Conservation (phyloP, 495 filamentous ascomycete genomes). For the Tuber indicum region DNA sequence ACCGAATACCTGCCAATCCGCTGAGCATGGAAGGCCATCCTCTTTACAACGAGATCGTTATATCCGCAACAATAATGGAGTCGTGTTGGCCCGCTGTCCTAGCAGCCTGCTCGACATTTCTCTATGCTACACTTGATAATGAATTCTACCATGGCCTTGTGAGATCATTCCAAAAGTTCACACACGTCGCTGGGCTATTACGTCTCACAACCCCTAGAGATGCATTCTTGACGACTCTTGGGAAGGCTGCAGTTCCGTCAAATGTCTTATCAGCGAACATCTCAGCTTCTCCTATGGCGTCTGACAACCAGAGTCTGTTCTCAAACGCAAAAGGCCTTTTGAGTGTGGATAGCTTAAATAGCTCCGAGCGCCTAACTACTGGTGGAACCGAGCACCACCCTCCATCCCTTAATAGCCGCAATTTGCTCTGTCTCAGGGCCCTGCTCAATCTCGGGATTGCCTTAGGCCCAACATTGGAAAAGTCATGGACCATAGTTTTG, state of each 20-base stretch:
- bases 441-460: conserved; percentile 92
- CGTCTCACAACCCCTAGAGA: conserved; percentile 78
- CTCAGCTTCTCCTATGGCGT: conserved; percentile 38
- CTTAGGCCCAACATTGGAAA: conserved; percentile 75
- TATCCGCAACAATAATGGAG: conserved; percentile 74
- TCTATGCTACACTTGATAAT: conserved; percentile 85
- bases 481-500: conserved; percentile 81
- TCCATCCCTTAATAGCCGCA: conserved; percentile 70
- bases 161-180: conserved; percentile 90
- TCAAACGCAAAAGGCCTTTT: conserved; percentile 58
- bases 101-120: conserved; percentile 87
- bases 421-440: conserved; percentile 81
- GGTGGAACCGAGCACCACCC: conserved; percentile 51
- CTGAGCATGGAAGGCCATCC: conserved; percentile 64
- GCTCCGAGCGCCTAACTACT: conserved; percentile 47
- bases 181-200: conserved; percentile 86
- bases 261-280: conserved; percentile 60
- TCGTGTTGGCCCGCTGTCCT: conserved; percentile 94
- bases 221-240: conserved; percentile 87
- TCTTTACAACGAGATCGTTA: conserved; percentile 60
- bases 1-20: conserved; percentile 71
- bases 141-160: conserved; percentile 90
- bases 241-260: conserved; percentile 82
- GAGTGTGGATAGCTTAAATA: conserved; percentile 58
- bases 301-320: conserved; percentile 50